Evolutionary conservation across 1,284 basidiomycete species (phyloP).

Genomic region (Bjerkandera adusta): DNA sequence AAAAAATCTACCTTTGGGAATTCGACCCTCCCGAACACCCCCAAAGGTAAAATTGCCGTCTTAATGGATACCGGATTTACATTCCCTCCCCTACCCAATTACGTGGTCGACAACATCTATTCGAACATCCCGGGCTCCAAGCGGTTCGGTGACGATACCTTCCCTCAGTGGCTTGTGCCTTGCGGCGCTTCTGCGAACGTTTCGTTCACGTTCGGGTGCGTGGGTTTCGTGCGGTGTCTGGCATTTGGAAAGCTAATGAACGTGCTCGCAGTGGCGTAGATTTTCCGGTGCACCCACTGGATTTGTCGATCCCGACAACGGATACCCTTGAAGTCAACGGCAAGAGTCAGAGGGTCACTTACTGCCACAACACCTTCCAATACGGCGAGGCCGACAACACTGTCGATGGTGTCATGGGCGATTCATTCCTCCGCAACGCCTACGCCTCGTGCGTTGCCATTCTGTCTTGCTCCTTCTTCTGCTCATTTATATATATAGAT

Average conservation of each 20-base stretch:
- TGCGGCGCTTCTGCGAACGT: conserved; percentile 23
- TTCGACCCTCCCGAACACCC: conserved; percentile 21
- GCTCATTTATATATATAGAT: conserved; percentile 13
- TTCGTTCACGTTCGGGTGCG: conserved; percentile 27
- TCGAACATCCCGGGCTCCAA: conserved; percentile 23
- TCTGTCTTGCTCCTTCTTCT: conserved; percentile 9
- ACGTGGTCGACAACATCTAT: conserved; percentile 29
- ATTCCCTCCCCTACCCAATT: conserved; percentile 22
- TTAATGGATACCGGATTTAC: conserved; percentile 29
- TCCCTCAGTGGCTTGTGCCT: conserved; percentile 24
- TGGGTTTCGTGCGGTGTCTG: conserved; percentile 4
- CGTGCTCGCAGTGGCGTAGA: conserved; percentile 11
- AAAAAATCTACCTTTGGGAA: conserved; percentile 22
- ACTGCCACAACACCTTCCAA: conserved; percentile 23
- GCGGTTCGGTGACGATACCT: conserved; percentile 13
- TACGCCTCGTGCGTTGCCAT: conserved; percentile 35
- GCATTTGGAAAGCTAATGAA: conserved; percentile 8
- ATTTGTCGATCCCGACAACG: conserved; percentile 16
- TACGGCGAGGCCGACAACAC: conserved; percentile 15
- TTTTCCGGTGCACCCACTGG: conserved; percentile 26
- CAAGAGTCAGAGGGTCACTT: conserved; percentile 17
- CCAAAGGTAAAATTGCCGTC: conserved; percentile 24
- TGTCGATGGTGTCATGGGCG: conserved; percentile 36
- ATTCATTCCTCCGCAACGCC: conserved; percentile 37
- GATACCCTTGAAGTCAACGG: conserved; percentile 6